phyloP scores from a whole-genome alignment of 176 grass and related monocot genomes.

The Eleusine coracana region DNA sequence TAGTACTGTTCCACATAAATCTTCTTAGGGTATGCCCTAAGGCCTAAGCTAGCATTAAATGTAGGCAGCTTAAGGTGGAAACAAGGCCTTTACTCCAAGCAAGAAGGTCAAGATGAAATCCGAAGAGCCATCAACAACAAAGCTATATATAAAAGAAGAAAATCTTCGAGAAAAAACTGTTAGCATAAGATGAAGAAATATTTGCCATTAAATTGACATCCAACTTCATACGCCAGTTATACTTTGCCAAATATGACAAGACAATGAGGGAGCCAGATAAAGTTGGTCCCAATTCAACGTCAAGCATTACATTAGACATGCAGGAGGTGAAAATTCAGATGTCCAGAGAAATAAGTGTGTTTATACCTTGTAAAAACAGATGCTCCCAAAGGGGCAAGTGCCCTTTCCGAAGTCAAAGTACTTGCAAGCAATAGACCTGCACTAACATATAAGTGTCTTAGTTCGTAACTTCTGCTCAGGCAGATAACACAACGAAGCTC shows the following conservation, averaged over 20 bases:
- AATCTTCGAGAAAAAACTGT: not conserved
- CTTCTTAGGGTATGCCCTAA: not conserved
- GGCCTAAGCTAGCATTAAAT: not conserved
- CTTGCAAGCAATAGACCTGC: constrained; percentile 91
- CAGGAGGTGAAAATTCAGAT: not conserved
- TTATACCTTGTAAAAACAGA: constrained; percentile 90
- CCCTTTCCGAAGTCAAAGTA: constrained; percentile 89
- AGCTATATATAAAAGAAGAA: not conserved
- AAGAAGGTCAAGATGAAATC: not conserved
- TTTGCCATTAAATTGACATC: not conserved
- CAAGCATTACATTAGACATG: not conserved
- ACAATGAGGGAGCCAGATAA: not conserved
- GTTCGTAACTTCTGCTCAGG: constrained; percentile 9
- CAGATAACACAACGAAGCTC: constrained; percentile 10
- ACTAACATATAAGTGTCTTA: constrained; percentile 34
- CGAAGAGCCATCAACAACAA: not conserved
- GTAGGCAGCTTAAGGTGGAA: not conserved
- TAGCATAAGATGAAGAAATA: constrained; percentile 12
- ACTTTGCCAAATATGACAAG: constrained; percentile 2
- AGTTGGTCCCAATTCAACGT: constrained; percentile 14
- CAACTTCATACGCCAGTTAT: not conserved
- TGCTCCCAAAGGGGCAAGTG: constrained; percentile 82
- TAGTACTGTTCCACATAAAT: not conserved
- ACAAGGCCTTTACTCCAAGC: not conserved
- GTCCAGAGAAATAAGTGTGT: constrained; percentile 1